Conservation (phyloP, 306 rosid species). For the Herpetospermum pedunculosum region DNA sequence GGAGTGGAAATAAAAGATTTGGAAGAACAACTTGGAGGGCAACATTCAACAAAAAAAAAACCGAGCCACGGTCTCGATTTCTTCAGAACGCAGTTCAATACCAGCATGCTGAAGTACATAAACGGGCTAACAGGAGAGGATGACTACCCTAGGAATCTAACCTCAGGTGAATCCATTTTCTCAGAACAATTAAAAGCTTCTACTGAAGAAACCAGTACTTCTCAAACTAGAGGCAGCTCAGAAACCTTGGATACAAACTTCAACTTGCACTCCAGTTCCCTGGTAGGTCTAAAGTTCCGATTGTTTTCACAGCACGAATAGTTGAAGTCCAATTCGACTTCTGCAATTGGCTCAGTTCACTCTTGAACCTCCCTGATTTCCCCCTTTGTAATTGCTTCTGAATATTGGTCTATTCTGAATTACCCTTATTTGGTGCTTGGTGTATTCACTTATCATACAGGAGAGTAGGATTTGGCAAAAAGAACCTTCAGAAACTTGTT, state of each 20-base stretch:
- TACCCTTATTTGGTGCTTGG: neutral
- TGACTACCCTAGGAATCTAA: slow-evolving; percentile 11
- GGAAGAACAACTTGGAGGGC: slow-evolving; percentile 24
- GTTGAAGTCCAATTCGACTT: neutral
- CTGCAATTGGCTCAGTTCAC: neutral
- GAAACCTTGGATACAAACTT: slow-evolving; percentile 21
- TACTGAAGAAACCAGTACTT: slow-evolving; percentile 15
- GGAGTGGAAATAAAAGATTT: slow-evolving; percentile 36
- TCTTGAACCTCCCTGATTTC: neutral
- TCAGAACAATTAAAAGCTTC: slow-evolving; percentile 15
- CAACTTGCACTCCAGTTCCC: slow-evolving; percentile 18
- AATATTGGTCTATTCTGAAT: neutral
- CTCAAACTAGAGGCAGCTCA: slow-evolving; percentile 23
- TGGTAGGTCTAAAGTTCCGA: slow-evolving; percentile 25
- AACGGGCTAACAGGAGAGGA: slow-evolving; percentile 18
- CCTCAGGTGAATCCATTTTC: slow-evolving; percentile 15
- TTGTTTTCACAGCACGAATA: neutral
- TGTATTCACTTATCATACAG: slow-evolving; percentile 26
- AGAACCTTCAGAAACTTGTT: slow-evolving; percentile 29
- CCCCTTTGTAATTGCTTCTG: neutral
- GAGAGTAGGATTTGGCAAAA: slow-evolving; percentile 16
- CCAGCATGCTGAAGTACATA: slow-evolving; percentile 17
- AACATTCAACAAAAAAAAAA: slow-evolving; percentile 14
- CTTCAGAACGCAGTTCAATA: slow-evolving; percentile 23
- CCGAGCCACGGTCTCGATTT: slow-evolving; percentile 18